These are phyloP conservation scores for Scheffersomyces lignicola DNA, from an alignment of 1,139 yeast species.

Conservation along the genomic window DNA sequence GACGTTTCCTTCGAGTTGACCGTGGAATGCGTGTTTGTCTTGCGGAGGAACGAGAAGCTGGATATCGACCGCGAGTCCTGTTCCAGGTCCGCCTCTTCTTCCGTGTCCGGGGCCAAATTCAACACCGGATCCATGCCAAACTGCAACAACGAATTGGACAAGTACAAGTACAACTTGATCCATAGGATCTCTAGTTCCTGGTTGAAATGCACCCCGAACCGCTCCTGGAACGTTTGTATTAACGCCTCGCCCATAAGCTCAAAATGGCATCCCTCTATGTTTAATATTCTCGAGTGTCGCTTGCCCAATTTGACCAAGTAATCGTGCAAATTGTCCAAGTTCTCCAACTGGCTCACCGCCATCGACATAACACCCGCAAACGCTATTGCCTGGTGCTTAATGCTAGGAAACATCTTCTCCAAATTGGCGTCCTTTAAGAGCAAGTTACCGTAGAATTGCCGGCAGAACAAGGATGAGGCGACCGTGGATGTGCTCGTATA, in stretches of 20 bases:
- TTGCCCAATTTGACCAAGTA: conserved; percentile 67
- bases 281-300: conserved; percentile 72
- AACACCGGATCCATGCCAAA: conserved; percentile 64
- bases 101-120: conserved; percentile 14
- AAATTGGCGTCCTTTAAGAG: conserved; percentile 53
- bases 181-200: conserved; percentile 63
- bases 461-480: conserved; percentile 55
- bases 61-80: conserved; percentile 2
- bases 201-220: conserved; percentile 51
- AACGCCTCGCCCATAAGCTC: conserved; percentile 81
- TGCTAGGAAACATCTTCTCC: conserved; percentile 61
- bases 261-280: conserved; percentile 71
- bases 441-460: conserved; percentile 63
- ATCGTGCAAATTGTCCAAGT: conserved; percentile 49
- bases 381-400: conserved; percentile 71
- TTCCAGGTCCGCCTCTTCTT: conserved; percentile 2
- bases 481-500: conserved; percentile 26
- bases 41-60: neutral
- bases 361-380: conserved; percentile 79
- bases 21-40: neutral
- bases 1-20: neutral
- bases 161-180: conserved; percentile 62
- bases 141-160: conserved; percentile 66
- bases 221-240: conserved; percentile 69
- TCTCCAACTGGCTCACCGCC: conserved; percentile 50